A percentile compares a stretch with the other conserved stretches of the same genome.
These are phyloP conservation scores for Trametes punicea DNA, from an alignment of 768 basidiomycete species.

Conservation along the genomic window DNA sequence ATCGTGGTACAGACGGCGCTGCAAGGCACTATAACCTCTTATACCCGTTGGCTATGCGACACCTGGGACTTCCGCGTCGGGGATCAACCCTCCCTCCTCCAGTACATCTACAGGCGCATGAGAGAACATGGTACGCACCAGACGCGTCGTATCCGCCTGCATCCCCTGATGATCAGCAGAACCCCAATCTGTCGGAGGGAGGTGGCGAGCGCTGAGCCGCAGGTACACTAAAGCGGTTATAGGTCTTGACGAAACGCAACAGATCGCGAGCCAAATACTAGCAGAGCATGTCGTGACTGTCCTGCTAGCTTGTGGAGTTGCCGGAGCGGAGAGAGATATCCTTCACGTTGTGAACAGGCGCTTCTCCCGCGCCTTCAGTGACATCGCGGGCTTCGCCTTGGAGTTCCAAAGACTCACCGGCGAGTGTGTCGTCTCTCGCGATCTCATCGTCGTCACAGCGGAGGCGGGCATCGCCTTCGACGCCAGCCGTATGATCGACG, in stretches of 20 bases:
- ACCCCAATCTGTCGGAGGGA: slow-evolving; percentile 5
- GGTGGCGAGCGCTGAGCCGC: slow-evolving; percentile 16
- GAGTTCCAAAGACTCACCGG: slow-evolving; percentile 2
- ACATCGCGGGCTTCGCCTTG: too few species aligned
- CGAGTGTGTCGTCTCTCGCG: slow-evolving; percentile 8
- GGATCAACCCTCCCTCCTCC: neutral
- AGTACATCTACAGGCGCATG: neutral
- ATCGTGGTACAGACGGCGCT: slow-evolving; percentile 8
- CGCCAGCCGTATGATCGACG: slow-evolving; percentile 6
- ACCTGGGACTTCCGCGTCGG: slow-evolving; percentile 12
- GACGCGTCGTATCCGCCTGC: too few species aligned
- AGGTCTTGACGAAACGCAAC: neutral
- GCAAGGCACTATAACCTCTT: neutral
- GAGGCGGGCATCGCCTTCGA: neutral
- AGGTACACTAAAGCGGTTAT: neutral
- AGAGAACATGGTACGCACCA: slow-evolving; percentile 7
- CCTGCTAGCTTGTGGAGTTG: neutral
- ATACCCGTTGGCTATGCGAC: neutral
- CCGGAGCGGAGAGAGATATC: neutral
- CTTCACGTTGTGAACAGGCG: neutral
- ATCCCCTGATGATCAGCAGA: slow-evolving; percentile 8
- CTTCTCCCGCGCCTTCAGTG: too few species aligned
- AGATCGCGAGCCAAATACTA: neutral
- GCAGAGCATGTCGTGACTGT: neutral
- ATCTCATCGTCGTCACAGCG: neutral